Conservation (phyloP, 352 stramenopile species). For the Globisporangium cylindrosporum region DNA sequence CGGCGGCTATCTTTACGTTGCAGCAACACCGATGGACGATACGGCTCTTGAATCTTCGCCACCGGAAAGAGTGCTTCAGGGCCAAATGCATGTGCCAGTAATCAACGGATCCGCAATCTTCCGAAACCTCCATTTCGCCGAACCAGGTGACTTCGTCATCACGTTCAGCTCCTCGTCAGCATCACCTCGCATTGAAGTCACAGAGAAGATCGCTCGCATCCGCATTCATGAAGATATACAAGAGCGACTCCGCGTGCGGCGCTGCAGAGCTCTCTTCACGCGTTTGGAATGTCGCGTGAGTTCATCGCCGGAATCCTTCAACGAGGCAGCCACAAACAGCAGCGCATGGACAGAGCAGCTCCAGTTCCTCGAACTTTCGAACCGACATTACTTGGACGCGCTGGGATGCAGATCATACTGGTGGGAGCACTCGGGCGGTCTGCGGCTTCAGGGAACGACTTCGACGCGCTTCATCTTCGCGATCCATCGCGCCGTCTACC, state of each 20-base stretch:
- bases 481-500: conserved; percentile 39
- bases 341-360: conserved; percentile 5
- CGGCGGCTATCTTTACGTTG: conserved; percentile 27
- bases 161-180: conserved; percentile 24
- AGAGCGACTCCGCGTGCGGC: conserved; percentile 19
- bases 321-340: neutral
- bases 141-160: conserved; percentile 41
- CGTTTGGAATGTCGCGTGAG: conserved; percentile 28
- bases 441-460: conserved; percentile 25
- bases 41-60: conserved; percentile 1
- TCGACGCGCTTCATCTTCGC: conserved; percentile 29
- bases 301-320: neutral
- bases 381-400: conserved; percentile 20
- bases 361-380: conserved; percentile 26
- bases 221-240: conserved; percentile 33
- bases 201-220: conserved; percentile 40
- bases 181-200: conserved; percentile 5
- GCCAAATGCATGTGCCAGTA: conserved; percentile 19
- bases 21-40: conserved; percentile 6
- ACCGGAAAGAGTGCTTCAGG: conserved; percentile 8
- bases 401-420: conserved; percentile 40
- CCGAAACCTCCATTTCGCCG: conserved; percentile 33
- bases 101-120: conserved; percentile 42
- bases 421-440: conserved; percentile 27
- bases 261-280: conserved; percentile 31